Base-by-base conservation (phyloP, 2,329 filamentous ascomycete genomes). In the Mariannaea elegans region DNA sequence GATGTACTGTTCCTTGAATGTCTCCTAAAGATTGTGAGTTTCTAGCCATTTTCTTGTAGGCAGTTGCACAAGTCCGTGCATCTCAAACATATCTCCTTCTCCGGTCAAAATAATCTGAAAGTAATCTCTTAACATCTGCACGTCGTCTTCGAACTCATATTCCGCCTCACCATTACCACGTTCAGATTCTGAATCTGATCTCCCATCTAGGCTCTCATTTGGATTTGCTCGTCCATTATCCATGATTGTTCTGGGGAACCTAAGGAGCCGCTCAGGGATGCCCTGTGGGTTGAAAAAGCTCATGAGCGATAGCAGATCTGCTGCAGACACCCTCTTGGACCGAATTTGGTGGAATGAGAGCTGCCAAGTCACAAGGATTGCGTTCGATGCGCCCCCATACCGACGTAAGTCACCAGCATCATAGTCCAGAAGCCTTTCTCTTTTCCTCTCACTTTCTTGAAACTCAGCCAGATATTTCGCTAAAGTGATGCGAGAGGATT, bases 271-370 rank as follows among this genome's bases (percentile, higher is more conserved):
- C 31, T 48, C 41, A 1, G 52, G 47, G 16, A 38, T 38, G 14
- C 36, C 36, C 9, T 38, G 36, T 16, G 14, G 36, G 16, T 38
- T 18, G 23, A 61, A 55, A 32, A 55, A 54, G 56, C 56, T 61
- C 46, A 61, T 61, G 2, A 52, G 31, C 2, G 46, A 39, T 2
- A 61, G 41, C 12, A 61, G 23, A 32, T 61, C 52, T 31, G 50
- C 39, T 31, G 56, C 50, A 13, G 56, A 50, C 10, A 2, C 12
- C 7, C 27, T 42, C 13, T 36, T 42, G 7, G n/a, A 36, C 9
- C 16, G 27, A 12, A 52, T 32, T 5, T 52, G 38, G 3, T 32
- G 21, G 18, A 52, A 42, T 5, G 36, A 42, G 1, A 47, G 6
- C 13, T 47, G 44, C 44, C 29, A 47, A 1, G 44, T 34, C 13